phyloP scores from a whole-genome alignment of 1,139 yeast species.

The Scheffersomyces cryptocercus region DNA sequence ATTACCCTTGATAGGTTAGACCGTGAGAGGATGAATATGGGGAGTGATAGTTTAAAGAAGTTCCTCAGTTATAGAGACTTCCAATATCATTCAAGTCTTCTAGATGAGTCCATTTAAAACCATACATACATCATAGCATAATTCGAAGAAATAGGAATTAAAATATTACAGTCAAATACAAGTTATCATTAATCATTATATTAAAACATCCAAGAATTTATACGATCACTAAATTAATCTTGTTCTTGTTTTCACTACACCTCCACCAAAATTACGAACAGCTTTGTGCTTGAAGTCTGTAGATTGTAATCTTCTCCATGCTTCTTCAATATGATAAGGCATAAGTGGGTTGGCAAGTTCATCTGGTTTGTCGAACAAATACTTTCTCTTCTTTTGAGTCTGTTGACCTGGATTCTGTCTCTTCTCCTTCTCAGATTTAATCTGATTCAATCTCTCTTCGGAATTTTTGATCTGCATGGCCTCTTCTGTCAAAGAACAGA shows the following conservation, averaged over 20 bases:
- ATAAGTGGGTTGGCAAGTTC: slow-evolving; percentile 80
- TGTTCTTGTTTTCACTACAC: slow-evolving; percentile 49
- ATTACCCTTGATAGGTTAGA: slow-evolving; percentile 27
- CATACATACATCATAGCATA: not conserved
- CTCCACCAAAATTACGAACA: slow-evolving; percentile 75
- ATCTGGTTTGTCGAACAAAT: slow-evolving; percentile 88
- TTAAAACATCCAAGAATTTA: too few species aligned
- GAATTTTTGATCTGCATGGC: slow-evolving; percentile 78
- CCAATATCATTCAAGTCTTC: slow-evolving; percentile 19
- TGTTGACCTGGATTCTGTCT: slow-evolving; percentile 18
- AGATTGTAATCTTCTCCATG: slow-evolving; percentile 81
- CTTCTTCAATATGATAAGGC: slow-evolving; percentile 86
- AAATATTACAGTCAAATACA: not conserved
- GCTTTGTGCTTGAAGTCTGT: slow-evolving; percentile 64
- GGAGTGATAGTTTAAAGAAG: slow-evolving; percentile 25
- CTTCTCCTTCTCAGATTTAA: slow-evolving; percentile 32
- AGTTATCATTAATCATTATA: not conserved
- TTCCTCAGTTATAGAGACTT: slow-evolving; percentile 41
- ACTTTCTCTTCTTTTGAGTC: slow-evolving; percentile 42
- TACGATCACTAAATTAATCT: slow-evolving; percentile 30
- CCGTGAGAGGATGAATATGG: slow-evolving; percentile 13
- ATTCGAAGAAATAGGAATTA: not conserved
- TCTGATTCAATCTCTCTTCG: slow-evolving; percentile 52
- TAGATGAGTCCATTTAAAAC: not conserved
- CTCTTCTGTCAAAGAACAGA: slow-evolving; percentile 89